Conservation (phyloP, 441 rosid genomes). For the Gossypium armourianum region DNA sequence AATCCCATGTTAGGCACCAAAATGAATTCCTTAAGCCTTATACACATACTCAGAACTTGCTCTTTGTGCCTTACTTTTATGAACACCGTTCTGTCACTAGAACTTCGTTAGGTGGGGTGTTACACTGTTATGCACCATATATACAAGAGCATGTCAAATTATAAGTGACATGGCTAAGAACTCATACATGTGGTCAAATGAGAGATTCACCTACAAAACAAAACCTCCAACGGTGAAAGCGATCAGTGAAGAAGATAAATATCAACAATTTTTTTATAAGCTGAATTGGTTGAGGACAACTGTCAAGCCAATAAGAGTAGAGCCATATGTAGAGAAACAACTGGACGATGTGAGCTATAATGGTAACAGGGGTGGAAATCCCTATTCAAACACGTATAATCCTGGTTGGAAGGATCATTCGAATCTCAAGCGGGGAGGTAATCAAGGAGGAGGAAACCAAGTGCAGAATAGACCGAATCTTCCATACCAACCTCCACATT, state of each 20-base stretch:
- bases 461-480: neutral
- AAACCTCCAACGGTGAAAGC: neutral
- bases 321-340: neutral
- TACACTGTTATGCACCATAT: neutral
- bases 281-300: neutral
- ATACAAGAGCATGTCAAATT: neutral
- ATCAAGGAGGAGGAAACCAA: neutral
- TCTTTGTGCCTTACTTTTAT: too few species aligned
- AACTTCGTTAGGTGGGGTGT: too few species aligned
- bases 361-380: neutral
- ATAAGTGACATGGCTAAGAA: neutral
- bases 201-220: too few species aligned
- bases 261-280: neutral
- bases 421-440: neutral
- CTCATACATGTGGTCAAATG: neutral
- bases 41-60: too few species aligned
- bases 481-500: neutral
- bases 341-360: neutral
- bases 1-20: too few species aligned
- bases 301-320: neutral
- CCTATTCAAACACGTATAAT: neutral
- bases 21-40: too few species aligned
- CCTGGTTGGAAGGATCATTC: too few species aligned
- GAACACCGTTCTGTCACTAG: too few species aligned
- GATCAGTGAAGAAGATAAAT: neutral